These are phyloP conservation scores for Stagonosporopsis rhizophila DNA, from an alignment of 2,329 filamentous ascomycete genomes.

Conservation along the genomic window DNA sequence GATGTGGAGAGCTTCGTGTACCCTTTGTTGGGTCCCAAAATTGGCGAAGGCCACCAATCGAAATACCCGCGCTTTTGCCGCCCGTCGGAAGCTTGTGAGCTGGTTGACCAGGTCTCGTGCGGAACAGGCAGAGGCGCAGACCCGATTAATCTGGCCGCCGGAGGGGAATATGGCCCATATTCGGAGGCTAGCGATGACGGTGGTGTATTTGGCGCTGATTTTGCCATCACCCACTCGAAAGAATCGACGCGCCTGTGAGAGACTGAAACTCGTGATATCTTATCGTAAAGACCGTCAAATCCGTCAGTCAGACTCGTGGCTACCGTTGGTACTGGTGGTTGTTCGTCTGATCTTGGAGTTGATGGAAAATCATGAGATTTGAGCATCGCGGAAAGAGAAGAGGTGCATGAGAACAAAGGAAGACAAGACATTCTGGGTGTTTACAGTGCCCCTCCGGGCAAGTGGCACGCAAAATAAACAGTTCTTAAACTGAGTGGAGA, in stretches of 20 bases:
- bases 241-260: conserved; percentile 14
- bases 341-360: neutral
- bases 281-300: conserved; percentile 4
- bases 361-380: neutral
- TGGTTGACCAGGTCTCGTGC: conserved; percentile 3
- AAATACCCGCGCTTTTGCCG: conserved; percentile 3
- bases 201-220: conserved; percentile 10
- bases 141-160: neutral
- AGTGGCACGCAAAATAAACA: neutral
- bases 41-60: conserved; percentile 15
- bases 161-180: neutral
- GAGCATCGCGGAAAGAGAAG: neutral
- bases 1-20: conserved; percentile 1
- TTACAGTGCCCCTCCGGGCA: neutral
- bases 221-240: conserved; percentile 16
- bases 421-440: conserved; percentile 6
- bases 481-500: neutral
- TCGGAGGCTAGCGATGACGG: neutral
- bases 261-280: conserved; percentile 11
- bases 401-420: conserved; percentile 9
- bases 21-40: neutral
- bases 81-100: neutral
- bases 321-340: too few relatives aligned
- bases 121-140: conserved; percentile 14
- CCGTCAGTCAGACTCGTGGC: neutral